Conservation (phyloP, 2,329 filamentous ascomycete species). For the Ceratocystis albifundus region DNA sequence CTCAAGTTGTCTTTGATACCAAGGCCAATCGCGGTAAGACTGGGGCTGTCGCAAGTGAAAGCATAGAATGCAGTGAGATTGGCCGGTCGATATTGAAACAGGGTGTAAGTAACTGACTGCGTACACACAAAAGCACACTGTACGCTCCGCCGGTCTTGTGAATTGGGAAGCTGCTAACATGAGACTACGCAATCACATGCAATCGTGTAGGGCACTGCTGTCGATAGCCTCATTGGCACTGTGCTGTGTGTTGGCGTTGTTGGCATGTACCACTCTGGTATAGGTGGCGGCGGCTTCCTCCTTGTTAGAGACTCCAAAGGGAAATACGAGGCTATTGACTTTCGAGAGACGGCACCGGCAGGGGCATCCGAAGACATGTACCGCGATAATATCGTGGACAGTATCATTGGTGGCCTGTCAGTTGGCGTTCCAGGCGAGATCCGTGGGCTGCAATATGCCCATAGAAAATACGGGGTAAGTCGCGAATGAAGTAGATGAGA, state of each 20-base stretch:
- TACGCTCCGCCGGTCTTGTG: neutral
- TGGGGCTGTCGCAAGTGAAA: constrained; percentile 62
- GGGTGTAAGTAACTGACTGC: constrained; percentile 33
- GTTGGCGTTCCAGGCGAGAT: constrained; percentile 63
- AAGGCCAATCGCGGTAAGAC: neutral
- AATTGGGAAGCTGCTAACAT: neutral
- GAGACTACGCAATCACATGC: neutral
- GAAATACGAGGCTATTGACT: constrained; percentile 79
- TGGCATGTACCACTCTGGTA: constrained; percentile 67
- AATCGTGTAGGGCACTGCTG: constrained; percentile 53
- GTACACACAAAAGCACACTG: neutral
- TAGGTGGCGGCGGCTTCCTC: constrained; percentile 87
- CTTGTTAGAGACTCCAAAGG: constrained; percentile 62
- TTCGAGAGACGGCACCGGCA: constrained; percentile 75
- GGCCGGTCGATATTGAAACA: constrained; percentile 49
- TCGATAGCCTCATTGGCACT: constrained; percentile 63
- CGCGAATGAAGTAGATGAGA: neutral
- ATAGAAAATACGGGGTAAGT: constrained; percentile 54
- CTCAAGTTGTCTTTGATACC: constrained; percentile 2
- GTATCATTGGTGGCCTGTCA: constrained; percentile 61
- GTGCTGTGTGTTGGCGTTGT: constrained; percentile 65
- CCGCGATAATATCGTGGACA: constrained; percentile 53
- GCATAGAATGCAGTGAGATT: constrained; percentile 54
- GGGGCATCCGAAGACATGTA: constrained; percentile 81
- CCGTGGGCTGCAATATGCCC: constrained; percentile 66